Percentiles rank a stretch among this genome's conserved stretches.
Conservation (phyloP, 2,329 filamentous ascomycete genomes). For the Cryphonectria naterciae region DNA sequence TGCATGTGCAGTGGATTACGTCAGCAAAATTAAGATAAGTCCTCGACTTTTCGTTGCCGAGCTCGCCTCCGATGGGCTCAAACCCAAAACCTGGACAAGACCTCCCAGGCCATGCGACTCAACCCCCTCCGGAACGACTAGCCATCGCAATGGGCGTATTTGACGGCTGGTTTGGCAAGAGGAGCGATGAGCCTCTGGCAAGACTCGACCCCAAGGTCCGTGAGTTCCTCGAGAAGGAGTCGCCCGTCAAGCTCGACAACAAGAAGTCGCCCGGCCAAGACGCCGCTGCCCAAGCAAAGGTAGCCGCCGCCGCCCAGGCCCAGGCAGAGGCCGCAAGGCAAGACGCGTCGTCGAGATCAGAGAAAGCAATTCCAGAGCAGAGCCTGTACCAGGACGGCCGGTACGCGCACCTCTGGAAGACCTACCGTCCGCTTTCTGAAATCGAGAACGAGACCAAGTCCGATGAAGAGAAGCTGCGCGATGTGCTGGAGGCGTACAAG, state of each 20-base stretch:
- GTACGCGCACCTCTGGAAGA: conserved; percentile 89
- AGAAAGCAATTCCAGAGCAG: conserved; percentile 48
- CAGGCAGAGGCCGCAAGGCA: conserved; percentile 9
- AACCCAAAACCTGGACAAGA: not conserved
- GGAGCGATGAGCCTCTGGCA: conserved; percentile 65
- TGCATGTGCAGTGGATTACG: not conserved
- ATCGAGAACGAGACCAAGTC: conserved; percentile 71
- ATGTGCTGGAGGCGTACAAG: conserved; percentile 84
- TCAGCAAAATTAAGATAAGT: not conserved
- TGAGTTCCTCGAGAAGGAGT: conserved; percentile 83
- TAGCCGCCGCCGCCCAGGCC: conserved; percentile 10
- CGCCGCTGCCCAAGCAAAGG: conserved; percentile 10
- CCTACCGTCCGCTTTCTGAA: conserved; percentile 74
- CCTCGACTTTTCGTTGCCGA: conserved; percentile 20
- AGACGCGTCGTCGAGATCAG: conserved; percentile 5
- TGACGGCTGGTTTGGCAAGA: conserved; percentile 53
- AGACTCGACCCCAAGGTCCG: conserved; percentile 82
- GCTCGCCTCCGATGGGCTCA: conserved; percentile 25
- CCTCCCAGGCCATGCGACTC: conserved; percentile 14
- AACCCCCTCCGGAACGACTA: conserved; percentile 2
- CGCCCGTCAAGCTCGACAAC: conserved; percentile 68
- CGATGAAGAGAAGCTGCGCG: conserved; percentile 78
- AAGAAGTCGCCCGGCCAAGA: conserved; percentile 22
- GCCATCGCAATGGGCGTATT: conserved; percentile 59
- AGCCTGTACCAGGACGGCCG: conserved; percentile 64